Base-by-base conservation (phyloP, 371 early-diverging fungal species). In the Syncephalis fuscata region DNA sequence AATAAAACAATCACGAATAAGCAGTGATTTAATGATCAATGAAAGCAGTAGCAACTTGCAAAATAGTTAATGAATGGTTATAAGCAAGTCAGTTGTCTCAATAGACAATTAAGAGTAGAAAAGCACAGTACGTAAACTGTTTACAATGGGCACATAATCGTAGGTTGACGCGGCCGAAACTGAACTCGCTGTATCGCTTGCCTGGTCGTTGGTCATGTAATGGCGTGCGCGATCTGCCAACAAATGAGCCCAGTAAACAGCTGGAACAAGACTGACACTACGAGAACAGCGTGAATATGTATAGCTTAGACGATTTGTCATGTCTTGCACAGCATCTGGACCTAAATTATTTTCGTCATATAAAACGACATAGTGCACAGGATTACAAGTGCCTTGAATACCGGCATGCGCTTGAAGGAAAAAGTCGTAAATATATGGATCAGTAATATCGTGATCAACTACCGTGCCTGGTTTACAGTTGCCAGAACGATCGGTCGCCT, bases 401-500 rank as follows among this genome's bases (percentile, higher is more conserved):
- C 90, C 90, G 1, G 76, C 70, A 53, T 92, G 91, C 19, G 81
- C 73, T 48, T 78, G 76, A 17, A 92, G 66, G 59, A 81, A 90
- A 57, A 99, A 99, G 52, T 99, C 96, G 54, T 78, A 86, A 39
- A 82, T 74, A 39, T 63, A 64, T 0, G 91, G 92, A 63, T 86
- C 81, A 1, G 83, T 82, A 37, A 94, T 76, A 3, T 68, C 70
- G 14, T 77, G 73, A 48, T 98, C 98, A 3, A 98, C 66, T 8
- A 94, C 80, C 0, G 92, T 92, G 15, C 98, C 99, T n/a, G 98
- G 88, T 9, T 67, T 54, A 16, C 78, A 74, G 64, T 90, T 91
- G 4, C 86, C 87, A 3, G 66, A 62, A 39, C 62, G 50, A 52
- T 74, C 75, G 21, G 66, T 62, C 32, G 11, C 11, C 32, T 32